Base-by-base conservation (phyloP, 208 protist species). In the Acanthamoeba castellanii region DNA sequence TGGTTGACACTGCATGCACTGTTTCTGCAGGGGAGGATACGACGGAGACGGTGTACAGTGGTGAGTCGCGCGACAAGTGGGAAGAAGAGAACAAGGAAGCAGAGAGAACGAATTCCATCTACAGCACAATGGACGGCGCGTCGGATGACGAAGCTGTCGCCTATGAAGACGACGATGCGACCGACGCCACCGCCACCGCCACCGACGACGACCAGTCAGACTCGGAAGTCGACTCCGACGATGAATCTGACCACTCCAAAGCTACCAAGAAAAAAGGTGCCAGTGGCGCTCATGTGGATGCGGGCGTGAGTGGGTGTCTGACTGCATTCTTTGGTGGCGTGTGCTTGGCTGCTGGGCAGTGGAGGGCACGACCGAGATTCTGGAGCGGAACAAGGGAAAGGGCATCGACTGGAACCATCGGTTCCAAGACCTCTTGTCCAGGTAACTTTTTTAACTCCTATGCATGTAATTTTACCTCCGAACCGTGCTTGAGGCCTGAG, bases 351-450 rank as follows among this genome's bases (percentile, higher is more conserved):
- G 68, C 18, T 18, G 18, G 8, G 59, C 27, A 34, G 27, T 27
- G 7, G 64, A 70, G 20, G 27, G 27, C 64, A 52, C 37, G 11
- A 87, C 78, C 13, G 50, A 87, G 20, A 52, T 55, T 5, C 8
- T 61, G 78, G n/a, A 59, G n/a, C 59, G 45, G 50, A 55, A 61
- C 45, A 55, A 61, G 37, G 47, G 78, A 1, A 37, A 22, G 27
- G 78, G 78, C 5, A 61, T 87, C n/a, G 47, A 61, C 22, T 87
- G 78, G 78, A 87, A 87, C 27, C 27, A 87, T n/a, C 25, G 22
- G 11, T 87, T 87, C 78, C 78, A 87, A 18, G 78, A 87, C 78
- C 78, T 87, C n/a, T 20, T 87, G 14, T 55, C 47, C 47, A 4
- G 78, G 47, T 70, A 34, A 13, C n/a, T 14, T 27, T 22, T 1